Base-by-base conservation (phyloP, 192 early-diverging fungal genomes). In the Oehlia diaphana region DNA sequence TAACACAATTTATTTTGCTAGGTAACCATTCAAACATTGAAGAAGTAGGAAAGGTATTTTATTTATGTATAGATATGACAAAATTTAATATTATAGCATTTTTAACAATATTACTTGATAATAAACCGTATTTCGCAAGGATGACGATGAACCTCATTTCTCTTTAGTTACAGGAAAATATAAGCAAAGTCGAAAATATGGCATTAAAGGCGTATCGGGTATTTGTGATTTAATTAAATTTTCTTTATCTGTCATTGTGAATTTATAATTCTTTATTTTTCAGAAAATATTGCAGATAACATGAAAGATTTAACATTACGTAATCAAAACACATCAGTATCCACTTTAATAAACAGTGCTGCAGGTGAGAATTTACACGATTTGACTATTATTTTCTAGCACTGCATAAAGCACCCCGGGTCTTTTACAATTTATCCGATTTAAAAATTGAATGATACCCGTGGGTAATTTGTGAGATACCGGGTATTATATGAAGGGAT, bases 111-210 rank as follows among this genome's bases (percentile, higher is more conserved):
- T 71, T 42, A 6, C 16, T 71, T 71, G 21, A 71, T 71, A 13
- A 39, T 9, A 71, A 37, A 44, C 69, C 9, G 21, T 31, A n/a
- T n/a, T n/a, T 0, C 85, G 83, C 28, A 19, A 65, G 37, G 88
- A 86, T 12, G 85, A 85, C 16, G 92, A 94, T 67, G 95, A 95
- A 44, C 95, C 95, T 28, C 93, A 96, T 71, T 99, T 94, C 81
- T 99, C 97, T 26, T 82, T 99, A 33, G 87, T 96, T 19, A 97
- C 96, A 0, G 97, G 97, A 0, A 81, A 86, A 76, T 92, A 93
- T 53, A 92, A 93, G 83, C 83, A 90, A 72, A 82, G 76, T 44
- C 83, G 87, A 67, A 83, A 86, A 66, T 89, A 90, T 73, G 82
- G 77, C 42, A 76, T 64, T 12, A 85, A 76, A 31, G 77, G 82